Percentiles rank a stretch among this genome's conserved stretches.
Evolutionary conservation across 176 grass and related monocot genomes (phyloP).

Genomic region (Secale cereale): DNA sequence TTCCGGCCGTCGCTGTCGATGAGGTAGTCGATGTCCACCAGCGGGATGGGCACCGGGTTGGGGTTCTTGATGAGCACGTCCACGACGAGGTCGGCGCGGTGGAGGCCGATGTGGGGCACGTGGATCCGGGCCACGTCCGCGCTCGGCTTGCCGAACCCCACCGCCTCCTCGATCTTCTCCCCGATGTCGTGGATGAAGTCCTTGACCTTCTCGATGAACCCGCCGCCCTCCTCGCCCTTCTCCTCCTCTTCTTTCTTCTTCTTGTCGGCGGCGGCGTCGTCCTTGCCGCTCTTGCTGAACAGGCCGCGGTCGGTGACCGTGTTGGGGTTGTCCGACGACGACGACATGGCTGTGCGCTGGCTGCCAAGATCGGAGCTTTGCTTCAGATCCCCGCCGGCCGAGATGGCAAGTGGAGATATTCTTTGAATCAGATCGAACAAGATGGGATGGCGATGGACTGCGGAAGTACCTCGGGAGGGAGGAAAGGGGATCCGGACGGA

Average conservation of each 20-base stretch:
- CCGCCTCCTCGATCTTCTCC: conserved; percentile 80
- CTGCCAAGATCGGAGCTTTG: background rate
- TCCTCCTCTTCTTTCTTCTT: conserved; percentile 25
- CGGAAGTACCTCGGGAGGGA: background rate
- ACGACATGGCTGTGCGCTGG: conserved; percentile 31
- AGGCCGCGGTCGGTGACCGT: conserved; percentile 40
- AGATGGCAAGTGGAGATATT: background rate
- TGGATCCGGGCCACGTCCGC: conserved; percentile 81
- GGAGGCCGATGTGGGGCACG: conserved; percentile 74
- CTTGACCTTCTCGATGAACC: conserved; percentile 85
- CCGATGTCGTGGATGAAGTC: conserved; percentile 98
- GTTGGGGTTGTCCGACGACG: conserved; percentile 40
- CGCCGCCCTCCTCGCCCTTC: conserved; percentile 33
- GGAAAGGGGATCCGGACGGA: conserved; percentile 3
- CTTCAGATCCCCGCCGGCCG: background rate
- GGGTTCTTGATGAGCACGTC: conserved; percentile 92
- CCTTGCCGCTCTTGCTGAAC: conserved; percentile 17
- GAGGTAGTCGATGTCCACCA: conserved; percentile 94
- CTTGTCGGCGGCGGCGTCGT: conserved; percentile 20
- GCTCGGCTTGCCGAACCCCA: conserved; percentile 90
- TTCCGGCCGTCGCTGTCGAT: conserved; percentile 93
- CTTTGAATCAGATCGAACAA: background rate
- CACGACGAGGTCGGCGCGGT: conserved; percentile 82
- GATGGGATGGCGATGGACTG: background rate
- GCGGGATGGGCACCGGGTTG: conserved; percentile 92